Evolutionary conservation across 2,329 filamentous ascomycete genomes (phyloP).

Genomic region (Dendryphion nanum): DNA sequence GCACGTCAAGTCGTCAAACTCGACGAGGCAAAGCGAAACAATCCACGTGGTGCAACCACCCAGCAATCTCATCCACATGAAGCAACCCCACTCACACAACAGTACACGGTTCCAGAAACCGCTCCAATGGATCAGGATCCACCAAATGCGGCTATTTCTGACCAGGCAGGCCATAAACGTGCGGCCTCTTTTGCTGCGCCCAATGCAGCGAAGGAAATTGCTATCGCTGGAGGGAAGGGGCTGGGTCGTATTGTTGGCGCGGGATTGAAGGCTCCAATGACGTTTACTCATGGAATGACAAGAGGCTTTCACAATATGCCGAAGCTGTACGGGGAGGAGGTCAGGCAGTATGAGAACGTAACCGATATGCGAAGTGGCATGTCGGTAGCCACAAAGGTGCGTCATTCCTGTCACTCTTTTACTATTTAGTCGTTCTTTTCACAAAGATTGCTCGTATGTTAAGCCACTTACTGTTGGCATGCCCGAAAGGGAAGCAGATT

Average conservation of each 20-base stretch:
- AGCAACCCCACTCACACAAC: not conserved
- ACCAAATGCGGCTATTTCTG: not conserved
- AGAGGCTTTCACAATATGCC: conserved; percentile 86
- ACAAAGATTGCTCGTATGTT: no score
- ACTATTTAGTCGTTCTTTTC: not conserved
- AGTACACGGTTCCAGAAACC: not conserved
- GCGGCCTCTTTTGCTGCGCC: conserved; percentile 4
- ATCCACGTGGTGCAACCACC: not conserved
- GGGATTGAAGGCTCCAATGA: conserved; percentile 73
- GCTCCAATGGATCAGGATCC: not conserved
- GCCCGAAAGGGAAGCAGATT: no score
- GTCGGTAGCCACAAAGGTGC: conserved; percentile 66
- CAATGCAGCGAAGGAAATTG: conserved; percentile 47
- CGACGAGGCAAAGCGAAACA: conserved; percentile 2
- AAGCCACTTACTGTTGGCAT: no score
- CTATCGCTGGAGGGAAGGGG: conserved; percentile 63
- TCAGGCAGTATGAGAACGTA: conserved; percentile 71
- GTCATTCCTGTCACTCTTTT: not conserved
- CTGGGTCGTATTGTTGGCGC: conserved; percentile 68
- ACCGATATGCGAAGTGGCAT: conserved; percentile 72
- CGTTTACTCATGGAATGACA: conserved; percentile 75
- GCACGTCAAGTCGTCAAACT: conserved; percentile 11
- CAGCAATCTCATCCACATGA: not conserved
- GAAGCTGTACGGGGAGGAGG: conserved; percentile 76
- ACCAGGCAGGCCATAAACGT: not conserved